Base-by-base conservation (phyloP, 305 asterid genomes). In the Fraxinus xanthoxyloides region DNA sequence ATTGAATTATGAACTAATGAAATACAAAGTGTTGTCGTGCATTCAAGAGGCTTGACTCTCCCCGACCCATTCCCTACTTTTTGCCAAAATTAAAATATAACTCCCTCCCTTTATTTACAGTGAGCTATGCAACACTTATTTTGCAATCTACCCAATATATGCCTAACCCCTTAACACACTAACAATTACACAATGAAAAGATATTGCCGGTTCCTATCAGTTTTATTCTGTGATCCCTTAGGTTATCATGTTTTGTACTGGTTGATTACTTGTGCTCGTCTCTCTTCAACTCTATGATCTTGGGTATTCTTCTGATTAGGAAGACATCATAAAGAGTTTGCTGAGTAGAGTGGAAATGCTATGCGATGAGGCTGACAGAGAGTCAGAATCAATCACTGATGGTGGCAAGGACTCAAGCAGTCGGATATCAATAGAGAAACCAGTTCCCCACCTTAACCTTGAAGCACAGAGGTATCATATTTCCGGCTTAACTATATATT, bases 261-360 rank as follows among this genome's bases (percentile, higher is more conserved):
- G 56, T 65, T 54, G 38, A 56, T 65, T 38, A 35, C 31, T 76
- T 78, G 26, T 31, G 36, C 72, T 83, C 72, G 77, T 72, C 72
- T 48, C 85, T 70, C 78, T 67, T 78, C 77, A 56, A 46, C 79
- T 28, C 80, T 59, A 21, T 85, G 82, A 83, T 86, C 83, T 70
- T 80, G 75, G 77, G 48, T 86, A 70, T 82, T 88, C 54, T 77
- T 84, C 73, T 87, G 84, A 80, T 82, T 77, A 97, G 99, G 98
- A 90, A 84, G 99, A 97, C 89, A 91, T 97, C 79, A 89, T 91
- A 79, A 81, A 83, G 90, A 97, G 99, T 85, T 86, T 97, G 89
- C 91, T 79, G 69, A 93, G 98, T 87, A 93, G 99, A 87, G 87
- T 97, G 87, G 98, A 93, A 79, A 87, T 92, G 78, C 86, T 97